Conservation (phyloP, 306 rosid genomes). For the Arachis stenosperma region DNA sequence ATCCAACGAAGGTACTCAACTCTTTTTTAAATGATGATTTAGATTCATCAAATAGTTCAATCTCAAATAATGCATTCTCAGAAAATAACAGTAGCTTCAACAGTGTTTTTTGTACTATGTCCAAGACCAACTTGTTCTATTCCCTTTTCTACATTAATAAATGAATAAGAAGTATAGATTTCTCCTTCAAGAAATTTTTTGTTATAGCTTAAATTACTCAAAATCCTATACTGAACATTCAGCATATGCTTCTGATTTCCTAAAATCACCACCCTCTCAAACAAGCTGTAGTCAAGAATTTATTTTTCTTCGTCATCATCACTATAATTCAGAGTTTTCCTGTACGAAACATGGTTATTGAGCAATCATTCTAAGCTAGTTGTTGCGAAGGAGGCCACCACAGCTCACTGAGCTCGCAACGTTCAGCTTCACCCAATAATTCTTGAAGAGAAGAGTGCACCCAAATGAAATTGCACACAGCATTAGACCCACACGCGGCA, state of each 20-base stretch:
- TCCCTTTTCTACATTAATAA: constrained; percentile 44
- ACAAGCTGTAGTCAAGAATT: constrained; percentile 28
- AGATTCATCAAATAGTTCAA: constrained; percentile 32
- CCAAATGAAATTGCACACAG: too few relatives aligned
- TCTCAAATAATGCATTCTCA: constrained; percentile 40
- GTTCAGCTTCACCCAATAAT: too few relatives aligned
- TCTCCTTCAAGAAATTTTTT: constrained; percentile 32
- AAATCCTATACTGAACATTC: constrained; percentile 41
- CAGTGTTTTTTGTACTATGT: constrained; percentile 45
- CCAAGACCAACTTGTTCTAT: constrained; percentile 37
- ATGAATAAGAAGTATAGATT: constrained; percentile 45
- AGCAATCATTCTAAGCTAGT: too few relatives aligned
- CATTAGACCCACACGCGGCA: too few relatives aligned
- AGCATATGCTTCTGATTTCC: constrained; percentile 37
- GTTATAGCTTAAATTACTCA: constrained; percentile 10
- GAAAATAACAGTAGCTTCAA: constrained; percentile 54
- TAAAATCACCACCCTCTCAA: constrained; percentile 45
- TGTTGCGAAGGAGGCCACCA: too few relatives aligned
- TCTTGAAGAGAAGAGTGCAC: too few relatives aligned
- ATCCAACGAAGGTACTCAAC: too few relatives aligned
- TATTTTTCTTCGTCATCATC: neutral
- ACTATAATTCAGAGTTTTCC: neutral
- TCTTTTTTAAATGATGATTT: constrained; percentile 4
- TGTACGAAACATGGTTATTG: neutral
- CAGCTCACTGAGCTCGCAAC: too few relatives aligned